Percentiles rank a stretch among this genome's conserved stretches.
Evolutionary conservation across 1,139 yeast genomes (phyloP).

Genomic region (Geotrichum aggregatum): DNA sequence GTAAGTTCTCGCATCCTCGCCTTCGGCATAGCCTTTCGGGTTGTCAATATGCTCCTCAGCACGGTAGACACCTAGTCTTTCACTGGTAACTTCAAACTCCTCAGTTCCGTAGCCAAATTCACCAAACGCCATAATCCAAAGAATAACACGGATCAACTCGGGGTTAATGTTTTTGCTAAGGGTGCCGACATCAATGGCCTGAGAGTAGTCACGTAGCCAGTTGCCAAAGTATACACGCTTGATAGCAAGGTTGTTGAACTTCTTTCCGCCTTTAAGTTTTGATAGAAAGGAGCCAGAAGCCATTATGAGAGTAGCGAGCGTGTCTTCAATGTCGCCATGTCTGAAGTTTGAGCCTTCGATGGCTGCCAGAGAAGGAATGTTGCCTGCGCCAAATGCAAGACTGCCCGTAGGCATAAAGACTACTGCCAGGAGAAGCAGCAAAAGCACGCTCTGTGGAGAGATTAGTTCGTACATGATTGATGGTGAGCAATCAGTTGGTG

Average conservation of each 20-base stretch:
- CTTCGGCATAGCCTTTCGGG: constrained; percentile 30
- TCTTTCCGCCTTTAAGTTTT: constrained; percentile 26
- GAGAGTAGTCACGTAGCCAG: constrained; percentile 33
- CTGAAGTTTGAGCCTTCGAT: constrained; percentile 30
- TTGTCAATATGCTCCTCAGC: constrained; percentile 34
- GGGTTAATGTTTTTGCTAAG: constrained; percentile 26
- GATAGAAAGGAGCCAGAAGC: constrained; percentile 23
- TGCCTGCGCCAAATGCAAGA: constrained; percentile 33
- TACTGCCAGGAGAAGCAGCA: constrained; percentile 15
- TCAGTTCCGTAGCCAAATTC: constrained; percentile 32
- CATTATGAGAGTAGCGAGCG: constrained; percentile 25
- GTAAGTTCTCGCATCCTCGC: constrained; percentile 25
- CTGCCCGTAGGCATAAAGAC: constrained; percentile 19
- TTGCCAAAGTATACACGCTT: constrained; percentile 32
- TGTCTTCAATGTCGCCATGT: constrained; percentile 33
- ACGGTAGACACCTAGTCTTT: constrained; percentile 30
- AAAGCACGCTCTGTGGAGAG: constrained; percentile 2
- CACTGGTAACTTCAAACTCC: constrained; percentile 32
- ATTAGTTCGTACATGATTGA: neutral
- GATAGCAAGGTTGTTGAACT: constrained; percentile 28
- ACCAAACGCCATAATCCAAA: constrained; percentile 31
- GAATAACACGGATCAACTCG: constrained; percentile 26
- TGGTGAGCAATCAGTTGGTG: neutral
- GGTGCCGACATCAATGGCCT: constrained; percentile 32
- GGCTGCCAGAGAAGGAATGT: constrained; percentile 29